Evolutionary conservation across 805 yeast genomes (phyloP), one percentile per base, ranked within the genome.

Genomic region (Clavispora carvajalis): DNA sequence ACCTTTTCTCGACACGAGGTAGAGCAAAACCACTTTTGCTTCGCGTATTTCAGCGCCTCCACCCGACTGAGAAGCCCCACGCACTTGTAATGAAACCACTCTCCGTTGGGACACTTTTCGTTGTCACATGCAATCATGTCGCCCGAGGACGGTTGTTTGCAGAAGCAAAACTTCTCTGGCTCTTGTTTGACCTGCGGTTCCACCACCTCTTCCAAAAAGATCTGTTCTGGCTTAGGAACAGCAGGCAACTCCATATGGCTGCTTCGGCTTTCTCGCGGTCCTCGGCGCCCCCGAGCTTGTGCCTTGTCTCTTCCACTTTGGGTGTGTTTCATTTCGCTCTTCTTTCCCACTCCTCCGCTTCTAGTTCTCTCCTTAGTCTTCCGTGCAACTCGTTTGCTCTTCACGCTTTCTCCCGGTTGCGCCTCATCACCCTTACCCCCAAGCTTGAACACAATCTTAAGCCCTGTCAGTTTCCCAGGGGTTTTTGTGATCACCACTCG

Each of bases 31-130:
- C 74, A 69, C 43, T 59, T 61, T 13, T 55, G 49, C 9, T 63
- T 55, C 19, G 64, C 50, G 38, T 52, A 63, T 44, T 63, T 60
- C 33, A 58, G 40, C 7, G 70, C 71, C 29, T 65, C 70, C 8
- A 63, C 71, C 37, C 64, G 47, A 39, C 58, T 65, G 13, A 63
- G 49, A 21, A 65, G 52, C 10, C 73, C 73, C 21, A 69, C 73
- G 46, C 74, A 69, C 42, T 67, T 68, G 47, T 67, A 69, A 43
- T 69, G 74, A 36, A 69, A 69, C 74, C 74, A 69, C 23, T 66
- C 73, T 1, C 74, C 74, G 39, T 69, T 69, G 19, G 67, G 65
- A 45, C 74, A 69, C 3, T 47, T 53, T 39, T 56, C 60, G 42
- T 56, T 45, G 33, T 58, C 63, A 23, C 63, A 58, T 6, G 57